These are phyloP conservation scores for Colletotrichum aenigma DNA, from an alignment of 2,329 filamentous ascomycete species.

Conservation along the genomic window DNA sequence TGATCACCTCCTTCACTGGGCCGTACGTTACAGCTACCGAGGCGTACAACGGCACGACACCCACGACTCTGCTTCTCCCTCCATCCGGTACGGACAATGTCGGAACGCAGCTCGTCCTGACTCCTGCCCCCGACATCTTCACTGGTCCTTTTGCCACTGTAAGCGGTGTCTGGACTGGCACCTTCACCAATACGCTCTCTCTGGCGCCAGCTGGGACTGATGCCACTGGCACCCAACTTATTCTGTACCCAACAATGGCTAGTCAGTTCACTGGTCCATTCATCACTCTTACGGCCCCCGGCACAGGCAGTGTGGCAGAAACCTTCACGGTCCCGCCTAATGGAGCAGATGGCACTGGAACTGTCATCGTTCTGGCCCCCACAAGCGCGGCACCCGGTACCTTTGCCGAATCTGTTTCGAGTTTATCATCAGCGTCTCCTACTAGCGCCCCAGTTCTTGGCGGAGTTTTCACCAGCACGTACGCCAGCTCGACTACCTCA, in stretches of 20 bases:
- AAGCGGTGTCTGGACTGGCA: not conserved
- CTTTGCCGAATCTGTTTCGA: not conserved
- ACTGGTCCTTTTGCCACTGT: not conserved
- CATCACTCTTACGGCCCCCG: not conserved
- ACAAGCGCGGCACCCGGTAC: not conserved
- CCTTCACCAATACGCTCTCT: not conserved
- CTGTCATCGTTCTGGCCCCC: not conserved
- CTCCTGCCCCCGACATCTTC: not conserved
- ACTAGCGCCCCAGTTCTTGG: not conserved
- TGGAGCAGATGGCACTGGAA: not conserved
- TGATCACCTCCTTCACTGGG: not conserved
- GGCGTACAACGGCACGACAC: not conserved
- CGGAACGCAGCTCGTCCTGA: not conserved
- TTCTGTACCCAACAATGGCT: not conserved
- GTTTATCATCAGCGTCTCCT: not conserved
- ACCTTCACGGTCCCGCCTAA: not conserved
- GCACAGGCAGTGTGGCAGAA: not conserved
- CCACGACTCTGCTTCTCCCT: not conserved
- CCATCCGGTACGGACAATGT: not conserved
- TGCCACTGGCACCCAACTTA: not conserved
- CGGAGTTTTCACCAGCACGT: not conserved
- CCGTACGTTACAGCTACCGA: not conserved
- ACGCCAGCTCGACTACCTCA: not conserved
- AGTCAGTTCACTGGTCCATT: not conserved
- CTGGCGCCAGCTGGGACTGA: not conserved